Conservation (phyloP, 805 yeast species). For the Kuraishia capsulata region DNA sequence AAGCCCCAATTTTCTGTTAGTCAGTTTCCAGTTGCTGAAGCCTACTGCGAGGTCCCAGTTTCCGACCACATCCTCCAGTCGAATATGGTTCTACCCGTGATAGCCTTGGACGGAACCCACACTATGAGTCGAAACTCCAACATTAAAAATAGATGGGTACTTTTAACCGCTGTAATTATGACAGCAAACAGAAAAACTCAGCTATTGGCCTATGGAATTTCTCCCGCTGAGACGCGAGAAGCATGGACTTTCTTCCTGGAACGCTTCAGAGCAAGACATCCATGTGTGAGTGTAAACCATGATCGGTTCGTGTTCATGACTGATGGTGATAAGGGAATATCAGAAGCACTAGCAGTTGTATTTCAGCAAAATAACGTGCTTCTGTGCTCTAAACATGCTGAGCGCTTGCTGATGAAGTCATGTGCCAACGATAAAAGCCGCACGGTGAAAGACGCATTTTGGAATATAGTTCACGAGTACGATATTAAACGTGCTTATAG, state of each 20-base stretch:
- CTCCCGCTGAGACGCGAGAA: background rate
- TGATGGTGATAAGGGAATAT: background rate
- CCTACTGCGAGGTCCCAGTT: background rate
- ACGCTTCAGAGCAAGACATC: background rate
- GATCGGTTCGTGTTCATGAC: background rate
- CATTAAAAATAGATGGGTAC: background rate
- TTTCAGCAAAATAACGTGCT: background rate
- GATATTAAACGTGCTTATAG: background rate
- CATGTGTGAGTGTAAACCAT: background rate
- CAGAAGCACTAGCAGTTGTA: background rate
- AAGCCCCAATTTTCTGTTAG: too few relatives aligned
- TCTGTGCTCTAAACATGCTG: background rate
- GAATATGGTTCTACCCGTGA: background rate
- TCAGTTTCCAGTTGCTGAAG: background rate
- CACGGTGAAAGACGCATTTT: background rate
- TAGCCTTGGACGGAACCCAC: background rate
- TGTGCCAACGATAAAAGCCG: background rate
- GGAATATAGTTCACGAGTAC: background rate
- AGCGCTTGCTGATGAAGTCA: background rate
- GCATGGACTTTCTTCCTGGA: background rate
- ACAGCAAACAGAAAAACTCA: background rate
- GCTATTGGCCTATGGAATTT: background rate
- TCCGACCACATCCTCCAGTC: background rate
- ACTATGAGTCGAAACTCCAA: background rate
- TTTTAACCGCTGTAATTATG: background rate